phyloP scores from a whole-genome alignment of 768 basidiomycete species.

The Mycena albidolilacea region DNA sequence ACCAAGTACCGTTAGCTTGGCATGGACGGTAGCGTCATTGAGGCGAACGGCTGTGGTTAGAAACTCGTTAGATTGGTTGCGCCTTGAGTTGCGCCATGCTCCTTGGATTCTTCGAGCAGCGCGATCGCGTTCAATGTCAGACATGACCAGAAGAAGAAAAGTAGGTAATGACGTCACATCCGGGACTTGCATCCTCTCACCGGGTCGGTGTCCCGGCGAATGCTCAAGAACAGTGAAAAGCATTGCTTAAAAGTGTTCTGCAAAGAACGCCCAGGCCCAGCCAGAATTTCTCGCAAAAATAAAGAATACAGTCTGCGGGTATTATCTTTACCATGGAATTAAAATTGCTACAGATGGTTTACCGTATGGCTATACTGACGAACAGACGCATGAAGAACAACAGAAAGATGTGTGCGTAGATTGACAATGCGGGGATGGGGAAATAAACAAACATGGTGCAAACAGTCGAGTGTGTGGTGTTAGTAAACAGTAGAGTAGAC shows the following conservation, averaged over 20 bases:
- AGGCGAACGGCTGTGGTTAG: constrained; percentile 51
- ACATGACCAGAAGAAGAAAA: neutral
- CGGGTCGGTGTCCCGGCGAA: no score
- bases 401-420: constrained; percentile 31
- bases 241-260: no score
- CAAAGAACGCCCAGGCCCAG: no score
- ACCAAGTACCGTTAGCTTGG: constrained; percentile 52
- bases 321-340: constrained; percentile 48
- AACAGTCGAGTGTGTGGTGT: constrained; percentile 26
- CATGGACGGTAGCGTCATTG: constrained; percentile 56
- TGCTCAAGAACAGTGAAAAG: no score
- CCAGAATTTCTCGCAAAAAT: neutral
- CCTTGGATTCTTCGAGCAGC: constrained; percentile 58
- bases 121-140: constrained; percentile 31
- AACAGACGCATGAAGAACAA: constrained; percentile 46
- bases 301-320: constrained; percentile 40
- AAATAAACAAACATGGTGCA: constrained; percentile 26
- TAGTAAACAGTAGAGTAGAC: constrained; percentile 40
- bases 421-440: constrained; percentile 24
- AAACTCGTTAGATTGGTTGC: constrained; percentile 44
- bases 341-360: constrained; percentile 58
- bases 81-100: constrained; percentile 50
- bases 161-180: constrained; percentile 47
- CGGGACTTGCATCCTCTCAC: no score
- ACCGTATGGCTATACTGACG: constrained; percentile 53